Evolutionary conservation across 1,139 yeast species (phyloP).

Genomic region (Sugiyamaella novakii): DNA sequence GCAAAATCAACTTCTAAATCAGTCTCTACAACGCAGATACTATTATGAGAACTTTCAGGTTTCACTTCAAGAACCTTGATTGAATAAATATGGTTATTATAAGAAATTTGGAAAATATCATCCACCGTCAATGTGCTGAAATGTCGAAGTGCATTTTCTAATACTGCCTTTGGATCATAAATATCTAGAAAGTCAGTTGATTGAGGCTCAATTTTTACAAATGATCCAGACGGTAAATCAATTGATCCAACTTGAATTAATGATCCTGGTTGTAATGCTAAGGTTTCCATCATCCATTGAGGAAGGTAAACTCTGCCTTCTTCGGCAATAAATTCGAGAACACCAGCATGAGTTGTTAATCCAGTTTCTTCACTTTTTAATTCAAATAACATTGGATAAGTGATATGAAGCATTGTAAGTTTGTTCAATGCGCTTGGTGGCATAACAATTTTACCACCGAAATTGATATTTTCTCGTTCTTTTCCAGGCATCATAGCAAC

Average conservation of each 20-base stretch:
- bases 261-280: slow-evolving; percentile 74
- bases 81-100: slow-evolving; percentile 76
- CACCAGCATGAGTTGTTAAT: slow-evolving; percentile 82
- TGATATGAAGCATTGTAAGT: slow-evolving; percentile 80
- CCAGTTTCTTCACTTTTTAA: slow-evolving; percentile 66
- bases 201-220: slow-evolving; percentile 95
- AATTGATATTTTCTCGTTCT: slow-evolving; percentile 78
- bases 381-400: slow-evolving; percentile 95
- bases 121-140: slow-evolving; percentile 85
- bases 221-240: slow-evolving; percentile 81
- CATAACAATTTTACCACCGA: slow-evolving; percentile 93
- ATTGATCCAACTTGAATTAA: slow-evolving; percentile 69
- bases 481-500: slow-evolving; percentile 87
- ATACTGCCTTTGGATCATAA: slow-evolving; percentile 92
- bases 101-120: slow-evolving; percentile 83
- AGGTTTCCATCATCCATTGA: slow-evolving; percentile 92
- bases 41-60: slow-evolving; percentile 65
- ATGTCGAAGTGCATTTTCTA: slow-evolving; percentile 86
- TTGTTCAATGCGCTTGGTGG: slow-evolving; percentile 93
- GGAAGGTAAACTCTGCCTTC: slow-evolving; percentile 96
- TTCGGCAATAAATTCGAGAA: slow-evolving; percentile 92
- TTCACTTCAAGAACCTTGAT: slow-evolving; percentile 86
- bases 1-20: slow-evolving; percentile 98
- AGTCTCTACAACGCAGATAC: slow-evolving; percentile 94
- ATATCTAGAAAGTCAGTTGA: slow-evolving; percentile 90